These are phyloP conservation scores for Nothophaeocryptopus gaeumannii DNA, from an alignment of 2,329 filamentous ascomycete species.

Conservation along the genomic window DNA sequence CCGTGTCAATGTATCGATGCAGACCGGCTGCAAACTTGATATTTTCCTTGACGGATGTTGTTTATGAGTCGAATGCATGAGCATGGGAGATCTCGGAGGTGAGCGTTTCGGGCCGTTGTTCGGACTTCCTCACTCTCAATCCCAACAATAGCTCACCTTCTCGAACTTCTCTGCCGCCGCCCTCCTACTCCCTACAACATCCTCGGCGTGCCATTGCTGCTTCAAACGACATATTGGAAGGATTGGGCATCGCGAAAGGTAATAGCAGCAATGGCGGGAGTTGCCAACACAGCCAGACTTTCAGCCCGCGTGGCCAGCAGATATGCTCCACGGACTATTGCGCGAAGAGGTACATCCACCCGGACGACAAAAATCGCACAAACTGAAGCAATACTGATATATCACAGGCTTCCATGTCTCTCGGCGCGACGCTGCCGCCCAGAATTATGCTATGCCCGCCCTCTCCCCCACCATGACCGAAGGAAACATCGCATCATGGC, in stretches of 20 bases:
- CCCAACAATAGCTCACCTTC: constrained; percentile 22
- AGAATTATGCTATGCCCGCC: constrained; percentile 88
- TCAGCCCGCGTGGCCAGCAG: constrained; percentile 30
- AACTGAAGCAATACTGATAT: constrained; percentile 9
- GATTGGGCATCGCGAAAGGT: background rate
- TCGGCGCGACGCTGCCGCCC: constrained; percentile 59
- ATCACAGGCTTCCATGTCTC: constrained; percentile 28
- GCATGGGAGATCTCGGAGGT: constrained; percentile 2
- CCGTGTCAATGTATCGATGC: background rate
- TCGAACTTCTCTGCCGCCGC: constrained; percentile 4
- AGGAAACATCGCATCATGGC: constrained; percentile 82
- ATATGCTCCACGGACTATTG: constrained; percentile 25
- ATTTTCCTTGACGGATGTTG: constrained; percentile 1
- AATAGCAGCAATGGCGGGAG: constrained; percentile 29
- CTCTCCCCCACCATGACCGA: constrained; percentile 93
- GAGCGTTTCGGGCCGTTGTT: constrained; percentile 10
- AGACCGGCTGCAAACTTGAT: background rate
- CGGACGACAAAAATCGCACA: background rate
- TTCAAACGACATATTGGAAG: constrained; percentile 1
- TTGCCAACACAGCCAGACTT: constrained; percentile 29
- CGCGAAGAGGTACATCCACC: constrained; percentile 26
- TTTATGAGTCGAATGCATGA: constrained; percentile 12
- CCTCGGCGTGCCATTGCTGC: constrained; percentile 14
- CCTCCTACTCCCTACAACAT: background rate
- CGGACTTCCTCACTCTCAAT: constrained; percentile 8